Evolutionary conservation across 1,139 yeast species (phyloP), one percentile per base, ranked within the genome.

Genomic region (Protomyces macrosporus): DNA sequence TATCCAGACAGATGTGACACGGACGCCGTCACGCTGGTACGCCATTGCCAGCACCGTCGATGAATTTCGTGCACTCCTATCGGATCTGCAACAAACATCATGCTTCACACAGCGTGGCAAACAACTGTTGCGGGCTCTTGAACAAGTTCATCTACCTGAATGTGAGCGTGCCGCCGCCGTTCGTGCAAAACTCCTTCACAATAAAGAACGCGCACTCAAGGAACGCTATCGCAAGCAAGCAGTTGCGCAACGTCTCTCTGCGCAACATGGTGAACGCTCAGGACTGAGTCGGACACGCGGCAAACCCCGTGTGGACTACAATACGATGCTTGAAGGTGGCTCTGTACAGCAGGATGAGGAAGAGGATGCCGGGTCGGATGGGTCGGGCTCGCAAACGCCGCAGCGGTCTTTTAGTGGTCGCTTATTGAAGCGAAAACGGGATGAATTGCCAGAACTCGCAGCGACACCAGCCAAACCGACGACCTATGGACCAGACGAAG

Each of bases 261-360:
- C 73, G 72, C n/a, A 75, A 71, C 53, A 75, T 75, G 14, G 65
- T 69, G n/a, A 73, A 74, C 64, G 66, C 70, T 23, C n/a, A 30
- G 12, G 16, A 3, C 14, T 33, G 4, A 73, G 76, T 14, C 72
- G 79, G 14, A 75, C 78, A 1, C 68, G 79, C 4, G 75, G 77
- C 2, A 72, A 70, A 45, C 32, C 48, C 12, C 68, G 74, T n/a
- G 72, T 77, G 45, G 74, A 76, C 62, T 77, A 76, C 55, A 57
- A 60, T 63, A 68, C 70, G 35, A 57, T 53, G 52, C 53, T 66
- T 3, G 55, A 54, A 35, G 66, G 66, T 33, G 32, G 48, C 16
- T 10, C 10, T 14, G 32, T 10, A 6, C 67, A 66, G 16, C 69
- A 67, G 40, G 65, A 72, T 64, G 69, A 72, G 67, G 69, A 68